These are phyloP conservation scores for Melanomma pulvis-pyrius DNA, from an alignment of 495 filamentous ascomycete genomes.

Conservation along the genomic window DNA sequence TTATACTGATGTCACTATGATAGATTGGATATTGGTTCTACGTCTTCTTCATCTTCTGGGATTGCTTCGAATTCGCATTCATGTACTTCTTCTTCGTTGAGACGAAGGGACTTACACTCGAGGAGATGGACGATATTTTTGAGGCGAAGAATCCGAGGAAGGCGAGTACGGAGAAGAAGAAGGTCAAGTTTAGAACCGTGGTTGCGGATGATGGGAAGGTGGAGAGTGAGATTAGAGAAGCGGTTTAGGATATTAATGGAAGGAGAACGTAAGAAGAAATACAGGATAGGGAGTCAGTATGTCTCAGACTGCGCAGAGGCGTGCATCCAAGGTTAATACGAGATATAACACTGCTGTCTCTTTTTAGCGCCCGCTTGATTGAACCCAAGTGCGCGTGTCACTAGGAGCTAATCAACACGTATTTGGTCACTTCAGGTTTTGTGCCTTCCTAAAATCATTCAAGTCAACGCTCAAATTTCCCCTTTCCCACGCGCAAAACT, in stretches of 20 bases:
- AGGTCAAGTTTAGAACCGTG: conserved; percentile 25
- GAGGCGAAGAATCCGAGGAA: conserved; percentile 36
- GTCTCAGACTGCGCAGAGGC: too few species aligned
- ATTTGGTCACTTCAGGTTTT: too few species aligned
- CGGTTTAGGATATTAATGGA: not conserved
- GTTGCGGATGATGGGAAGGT: conserved; percentile 18
- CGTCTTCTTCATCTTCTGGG: conserved; percentile 40
- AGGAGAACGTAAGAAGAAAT: not conserved
- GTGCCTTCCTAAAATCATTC: too few species aligned
- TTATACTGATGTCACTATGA: conserved; percentile 7
- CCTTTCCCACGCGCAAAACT: too few species aligned
- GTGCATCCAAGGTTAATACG: too few species aligned
- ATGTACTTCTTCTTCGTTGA: conserved; percentile 38
- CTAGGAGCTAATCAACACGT: too few species aligned
- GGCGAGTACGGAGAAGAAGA: conserved; percentile 29
- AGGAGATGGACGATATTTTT: conserved; percentile 34
- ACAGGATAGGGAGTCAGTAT: not conserved
- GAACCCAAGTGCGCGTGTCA: too few species aligned
- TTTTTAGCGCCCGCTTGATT: too few species aligned
- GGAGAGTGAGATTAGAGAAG: conserved; percentile 13
- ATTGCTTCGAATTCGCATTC: conserved; percentile 30
- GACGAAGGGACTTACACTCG: conserved; percentile 33
- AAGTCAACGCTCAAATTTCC: too few species aligned
- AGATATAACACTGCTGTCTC: too few species aligned
- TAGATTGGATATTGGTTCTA: conserved; percentile 41